Evolutionary conservation across 1,284 basidiomycete species (phyloP).

Genomic region (Caloboletus firmus): DNA sequence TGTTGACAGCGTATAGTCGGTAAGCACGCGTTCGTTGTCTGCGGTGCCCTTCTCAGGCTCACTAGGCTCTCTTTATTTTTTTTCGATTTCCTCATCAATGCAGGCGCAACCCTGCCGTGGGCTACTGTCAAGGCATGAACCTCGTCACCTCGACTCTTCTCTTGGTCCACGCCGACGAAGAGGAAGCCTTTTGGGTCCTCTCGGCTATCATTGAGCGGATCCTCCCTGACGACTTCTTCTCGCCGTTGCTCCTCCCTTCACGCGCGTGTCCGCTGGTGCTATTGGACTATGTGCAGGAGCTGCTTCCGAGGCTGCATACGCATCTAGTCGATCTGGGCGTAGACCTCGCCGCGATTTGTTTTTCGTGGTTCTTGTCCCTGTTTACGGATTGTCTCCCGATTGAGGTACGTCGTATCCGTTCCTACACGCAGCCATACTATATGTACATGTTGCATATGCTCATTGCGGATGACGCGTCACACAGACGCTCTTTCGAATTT

Average conservation of each 20-base stretch:
- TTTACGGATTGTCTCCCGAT: conserved; percentile 97
- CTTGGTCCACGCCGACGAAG: conserved; percentile 89
- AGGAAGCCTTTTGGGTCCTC: conserved; percentile 97
- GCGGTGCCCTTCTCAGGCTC: neutral
- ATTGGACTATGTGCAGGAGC: conserved; percentile 80
- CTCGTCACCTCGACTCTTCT: conserved; percentile 92
- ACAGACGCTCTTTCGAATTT: conserved; percentile 84
- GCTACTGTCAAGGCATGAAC: conserved; percentile 95
- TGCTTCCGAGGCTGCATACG: conserved; percentile 70
- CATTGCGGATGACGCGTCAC: neutral
- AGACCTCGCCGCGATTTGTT: conserved; percentile 92
- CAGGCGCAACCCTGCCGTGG: conserved; percentile 81
- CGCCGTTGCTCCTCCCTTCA: conserved; percentile 81
- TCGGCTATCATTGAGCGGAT: conserved; percentile 86
- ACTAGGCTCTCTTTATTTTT: neutral
- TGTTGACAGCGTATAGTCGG: conserved; percentile 91
- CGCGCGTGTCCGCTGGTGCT: conserved; percentile 93
- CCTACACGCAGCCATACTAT: neutral
- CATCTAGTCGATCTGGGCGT: conserved; percentile 83
- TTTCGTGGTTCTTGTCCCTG: conserved; percentile 96
- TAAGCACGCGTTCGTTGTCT: conserved; percentile 39
- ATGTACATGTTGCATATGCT: too few relatives aligned
- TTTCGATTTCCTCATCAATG: neutral
- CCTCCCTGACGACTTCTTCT: conserved; percentile 82
- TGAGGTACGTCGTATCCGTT: conserved; percentile 57